Evolutionary conservation across 2,329 filamentous ascomycete species (phyloP).

Genomic region (Alternaria sp.): DNA sequence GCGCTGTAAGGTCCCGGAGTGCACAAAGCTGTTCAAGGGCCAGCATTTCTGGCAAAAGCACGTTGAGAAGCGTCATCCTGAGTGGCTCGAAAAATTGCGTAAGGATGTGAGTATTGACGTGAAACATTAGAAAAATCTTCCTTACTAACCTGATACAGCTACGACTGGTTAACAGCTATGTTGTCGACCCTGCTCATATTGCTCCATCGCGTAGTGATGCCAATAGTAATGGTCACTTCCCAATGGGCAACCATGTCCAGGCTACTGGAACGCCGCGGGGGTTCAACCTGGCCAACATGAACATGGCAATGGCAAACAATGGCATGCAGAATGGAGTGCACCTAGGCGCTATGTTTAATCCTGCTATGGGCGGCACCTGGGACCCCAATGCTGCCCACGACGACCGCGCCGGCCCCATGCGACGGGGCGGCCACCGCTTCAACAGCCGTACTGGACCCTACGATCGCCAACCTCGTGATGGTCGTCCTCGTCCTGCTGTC

Average conservation of each 20-base stretch:
- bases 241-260: slow-evolving; percentile 74
- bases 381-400: slow-evolving; percentile 57
- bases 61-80: slow-evolving; percentile 91
- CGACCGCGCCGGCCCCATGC: slow-evolving; percentile 55
- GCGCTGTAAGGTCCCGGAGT: slow-evolving; percentile 95
- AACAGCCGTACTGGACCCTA: slow-evolving; percentile 53
- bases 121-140: neutral
- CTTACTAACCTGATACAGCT: slow-evolving; percentile 64
- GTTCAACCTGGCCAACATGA: slow-evolving; percentile 83
- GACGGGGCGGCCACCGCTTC: slow-evolving; percentile 51
- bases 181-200: slow-evolving; percentile 93
- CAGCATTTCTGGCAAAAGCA: slow-evolving; percentile 98
- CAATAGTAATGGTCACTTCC: slow-evolving; percentile 96
- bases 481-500: slow-evolving; percentile 57
- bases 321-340: slow-evolving; percentile 53
- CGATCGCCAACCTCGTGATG: slow-evolving; percentile 51
- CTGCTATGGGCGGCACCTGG: slow-evolving; percentile 62
- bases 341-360: slow-evolving; percentile 60
- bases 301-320: slow-evolving; percentile 66
- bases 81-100: slow-evolving; percentile 83
- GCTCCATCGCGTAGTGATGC: slow-evolving; percentile 92
- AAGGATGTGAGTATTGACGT: slow-evolving; percentile 73
- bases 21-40: slow-evolving; percentile 96
- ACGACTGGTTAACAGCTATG: slow-evolving; percentile 90
- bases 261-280: slow-evolving; percentile 87